These are phyloP conservation scores for Tricholoma hemisulphureum DNA, from an alignment of 768 basidiomycete genomes.

Conservation along the genomic window DNA sequence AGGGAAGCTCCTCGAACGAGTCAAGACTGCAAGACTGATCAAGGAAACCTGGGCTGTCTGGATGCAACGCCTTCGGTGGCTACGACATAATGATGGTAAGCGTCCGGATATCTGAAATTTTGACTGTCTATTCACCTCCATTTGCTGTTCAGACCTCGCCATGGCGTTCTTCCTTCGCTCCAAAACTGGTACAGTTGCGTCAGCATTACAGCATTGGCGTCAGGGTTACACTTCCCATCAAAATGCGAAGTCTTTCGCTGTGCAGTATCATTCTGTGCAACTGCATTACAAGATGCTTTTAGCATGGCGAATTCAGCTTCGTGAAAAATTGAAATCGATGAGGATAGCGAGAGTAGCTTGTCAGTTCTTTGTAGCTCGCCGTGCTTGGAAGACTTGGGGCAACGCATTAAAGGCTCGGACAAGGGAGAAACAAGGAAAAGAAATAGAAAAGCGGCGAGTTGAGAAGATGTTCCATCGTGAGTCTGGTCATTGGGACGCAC, in stretches of 20 bases:
- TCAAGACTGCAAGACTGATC: conserved; percentile 44
- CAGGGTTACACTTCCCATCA: conserved; percentile 41
- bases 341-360: conserved; percentile 56
- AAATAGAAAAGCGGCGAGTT: conserved; percentile 40
- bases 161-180: conserved; percentile 47
- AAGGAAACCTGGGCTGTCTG: conserved; percentile 50
- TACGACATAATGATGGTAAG: conserved; percentile 47
- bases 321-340: conserved; percentile 45
- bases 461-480: conserved; percentile 17
- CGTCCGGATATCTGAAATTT: not conserved
- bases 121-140: not conserved
- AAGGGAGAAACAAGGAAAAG: conserved; percentile 44
- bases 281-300: conserved; percentile 42
- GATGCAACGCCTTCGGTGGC: conserved; percentile 42
- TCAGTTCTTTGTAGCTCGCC: conserved; percentile 49
- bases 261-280: conserved; percentile 45
- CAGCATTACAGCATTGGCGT: conserved; percentile 47
- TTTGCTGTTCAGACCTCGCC: conserved; percentile 41
- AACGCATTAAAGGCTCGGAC: conserved; percentile 42
- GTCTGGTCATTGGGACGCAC: not conserved
- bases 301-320: conserved; percentile 56
- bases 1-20: conserved; percentile 54
- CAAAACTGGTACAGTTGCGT: conserved; percentile 36
- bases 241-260: conserved; percentile 47
- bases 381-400: conserved; percentile 49